Percentiles rank a stretch among this genome's conserved stretches.
These are phyloP conservation scores for Erigeron canadensis DNA, from an alignment of 129 eudicot genomes.

Conservation along the genomic window DNA sequence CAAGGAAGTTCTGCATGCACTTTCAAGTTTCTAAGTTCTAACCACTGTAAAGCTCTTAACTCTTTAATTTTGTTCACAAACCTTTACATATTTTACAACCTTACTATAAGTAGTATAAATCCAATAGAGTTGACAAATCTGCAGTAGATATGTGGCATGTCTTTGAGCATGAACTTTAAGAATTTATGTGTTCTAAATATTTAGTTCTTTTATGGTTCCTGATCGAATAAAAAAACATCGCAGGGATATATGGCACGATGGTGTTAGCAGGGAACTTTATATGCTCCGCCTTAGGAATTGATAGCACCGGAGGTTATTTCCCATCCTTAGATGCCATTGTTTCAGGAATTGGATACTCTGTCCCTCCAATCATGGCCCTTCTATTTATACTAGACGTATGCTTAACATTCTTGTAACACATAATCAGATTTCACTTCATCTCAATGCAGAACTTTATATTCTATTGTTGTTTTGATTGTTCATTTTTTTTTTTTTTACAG, in stretches of 20 bases:
- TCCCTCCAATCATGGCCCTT: conserved; percentile 98
- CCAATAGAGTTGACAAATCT: neutral
- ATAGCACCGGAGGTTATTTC: conserved; percentile 69
- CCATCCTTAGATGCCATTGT: conserved; percentile 80
- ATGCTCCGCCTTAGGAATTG: conserved; percentile 66
- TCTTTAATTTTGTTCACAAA: too few species aligned
- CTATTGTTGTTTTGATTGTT: conserved; percentile 3
- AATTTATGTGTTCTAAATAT: neutral
- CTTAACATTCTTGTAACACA: neutral
- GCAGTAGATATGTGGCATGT: neutral
- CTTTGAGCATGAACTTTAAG: neutral
- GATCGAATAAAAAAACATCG: neutral
- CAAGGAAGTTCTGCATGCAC: neutral
- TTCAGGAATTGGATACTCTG: conserved; percentile 90
- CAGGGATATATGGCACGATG: conserved; percentile 94
- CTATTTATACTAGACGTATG: conserved; percentile 80
- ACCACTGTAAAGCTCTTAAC: neutral
- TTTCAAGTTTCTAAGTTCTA: neutral
- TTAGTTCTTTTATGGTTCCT: neutral
- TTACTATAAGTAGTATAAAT: neutral
- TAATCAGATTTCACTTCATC: neutral
- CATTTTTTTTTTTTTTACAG: conserved; percentile 19
- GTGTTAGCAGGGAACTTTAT: conserved; percentile 81
- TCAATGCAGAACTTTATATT: neutral
- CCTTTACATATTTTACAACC: neutral